phyloP scores from a whole-genome alignment of 2,329 filamentous ascomycete genomes.

The Microsporum ferrugineum region DNA sequence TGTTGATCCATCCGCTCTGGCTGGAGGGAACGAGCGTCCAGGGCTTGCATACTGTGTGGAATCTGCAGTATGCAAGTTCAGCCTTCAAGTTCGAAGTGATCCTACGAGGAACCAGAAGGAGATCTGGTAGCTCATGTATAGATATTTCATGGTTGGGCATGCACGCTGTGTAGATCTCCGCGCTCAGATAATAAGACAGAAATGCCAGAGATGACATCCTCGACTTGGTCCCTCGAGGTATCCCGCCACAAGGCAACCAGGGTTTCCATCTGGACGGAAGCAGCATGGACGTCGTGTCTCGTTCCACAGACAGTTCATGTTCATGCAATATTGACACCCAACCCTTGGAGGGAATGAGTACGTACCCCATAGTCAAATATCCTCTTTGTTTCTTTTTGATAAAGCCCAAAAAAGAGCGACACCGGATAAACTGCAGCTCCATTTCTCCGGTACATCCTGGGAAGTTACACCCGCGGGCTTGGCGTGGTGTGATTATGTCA shows the following conservation, averaged over 20 bases:
- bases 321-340: not conserved
- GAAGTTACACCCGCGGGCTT: not conserved
- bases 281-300: not conserved
- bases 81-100: not conserved
- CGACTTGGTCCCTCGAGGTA: not conserved
- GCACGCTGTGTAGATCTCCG: not conserved
- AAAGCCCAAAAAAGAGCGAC: not conserved
- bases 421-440: not conserved
- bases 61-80: not conserved
- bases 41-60: not conserved
- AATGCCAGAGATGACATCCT: not conserved
- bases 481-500: not conserved
- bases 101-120: not conserved
- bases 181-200: not conserved
- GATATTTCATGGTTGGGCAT: not conserved
- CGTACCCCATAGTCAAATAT: too few relatives aligned
- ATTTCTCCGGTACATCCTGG: not conserved
- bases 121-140: not conserved
- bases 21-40: not conserved
- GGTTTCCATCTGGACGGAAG: constrained; percentile 1
- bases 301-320: constrained; percentile 2
- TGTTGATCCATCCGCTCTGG: not conserved
- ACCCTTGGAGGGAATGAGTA: not conserved
- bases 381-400: too few relatives aligned
- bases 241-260: not conserved